Evolutionary conservation across 2,329 filamentous ascomycete genomes (phyloP).

Genomic region (Fusarium globosum): DNA sequence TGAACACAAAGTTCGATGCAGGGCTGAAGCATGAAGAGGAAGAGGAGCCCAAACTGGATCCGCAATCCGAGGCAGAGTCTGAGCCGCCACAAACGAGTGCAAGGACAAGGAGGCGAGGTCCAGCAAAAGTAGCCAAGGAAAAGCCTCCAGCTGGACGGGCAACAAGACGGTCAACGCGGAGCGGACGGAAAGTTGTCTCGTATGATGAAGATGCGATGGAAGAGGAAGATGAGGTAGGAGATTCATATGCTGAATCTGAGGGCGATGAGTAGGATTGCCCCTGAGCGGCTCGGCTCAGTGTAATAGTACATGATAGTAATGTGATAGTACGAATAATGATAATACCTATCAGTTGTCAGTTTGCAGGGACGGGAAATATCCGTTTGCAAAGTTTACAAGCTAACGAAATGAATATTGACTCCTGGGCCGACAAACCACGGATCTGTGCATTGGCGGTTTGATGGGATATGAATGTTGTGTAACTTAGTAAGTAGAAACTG

Average conservation of each 20-base stretch:
- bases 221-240: constrained; percentile 23
- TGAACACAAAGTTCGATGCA: not conserved
- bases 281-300: not conserved
- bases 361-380: not conserved
- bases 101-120: constrained; percentile 8
- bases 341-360: not conserved
- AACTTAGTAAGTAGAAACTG: not conserved
- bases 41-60: not conserved
- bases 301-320: not conserved
- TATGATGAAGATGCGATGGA: constrained; percentile 27
- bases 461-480: not conserved
- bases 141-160: not conserved
- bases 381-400: not conserved
- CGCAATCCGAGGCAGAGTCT: constrained; percentile 7
- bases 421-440: not conserved
- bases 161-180: constrained; percentile 36
- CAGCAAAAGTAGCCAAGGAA: constrained; percentile 2
- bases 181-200: constrained; percentile 21
- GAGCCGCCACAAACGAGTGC: constrained; percentile 3
- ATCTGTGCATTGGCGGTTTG: constrained; percentile 1
- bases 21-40: not conserved
- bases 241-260: constrained; percentile 17
- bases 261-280: not conserved
- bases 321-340: constrained; percentile 6
- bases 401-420: not conserved